Evolutionary conservation across 805 yeast species (phyloP).

Genomic region (Diddensiella transvaalensis): DNA sequence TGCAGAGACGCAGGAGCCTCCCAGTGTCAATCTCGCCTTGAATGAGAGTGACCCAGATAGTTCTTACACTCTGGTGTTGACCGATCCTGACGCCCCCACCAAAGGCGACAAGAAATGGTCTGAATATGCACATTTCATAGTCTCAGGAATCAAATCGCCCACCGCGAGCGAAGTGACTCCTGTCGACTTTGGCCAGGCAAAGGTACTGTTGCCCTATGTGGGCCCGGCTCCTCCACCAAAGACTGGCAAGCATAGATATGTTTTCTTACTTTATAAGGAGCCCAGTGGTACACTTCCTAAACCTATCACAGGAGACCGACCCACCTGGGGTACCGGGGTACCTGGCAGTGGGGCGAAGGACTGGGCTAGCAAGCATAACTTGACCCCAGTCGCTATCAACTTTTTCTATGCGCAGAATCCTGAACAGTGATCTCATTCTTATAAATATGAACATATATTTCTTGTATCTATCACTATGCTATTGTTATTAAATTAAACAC

Average conservation of each 20-base stretch:
- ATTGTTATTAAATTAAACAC: background rate
- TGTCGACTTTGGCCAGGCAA: conserved; percentile 21
- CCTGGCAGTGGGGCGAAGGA: conserved; percentile 76
- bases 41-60: conserved; percentile 44
- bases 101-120: conserved; percentile 81
- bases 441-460: background rate
- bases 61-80: conserved; percentile 68
- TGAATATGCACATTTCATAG: conserved; percentile 76
- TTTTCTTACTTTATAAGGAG: conserved; percentile 70
- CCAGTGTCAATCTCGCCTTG: conserved; percentile 63
- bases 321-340: conserved; percentile 81
- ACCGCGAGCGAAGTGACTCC: conserved; percentile 20
- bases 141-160: conserved; percentile 36
- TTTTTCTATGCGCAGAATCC: conserved; percentile 72
- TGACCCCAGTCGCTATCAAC: conserved; percentile 66
- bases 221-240: conserved; percentile 92
- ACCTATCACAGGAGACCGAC: conserved; percentile 48
- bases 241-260: conserved; percentile 86
- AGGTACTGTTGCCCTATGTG: conserved; percentile 43
- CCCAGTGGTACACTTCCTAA: conserved; percentile 31
- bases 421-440: conserved; percentile 12
- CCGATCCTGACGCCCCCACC: conserved; percentile 95
- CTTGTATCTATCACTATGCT: background rate
- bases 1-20: conserved; percentile 63
- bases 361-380: conserved; percentile 63